These are phyloP conservation scores for Poterioochromonas sp. DNA, from an alignment of 352 stramenopile genomes.

Conservation along the genomic window DNA sequence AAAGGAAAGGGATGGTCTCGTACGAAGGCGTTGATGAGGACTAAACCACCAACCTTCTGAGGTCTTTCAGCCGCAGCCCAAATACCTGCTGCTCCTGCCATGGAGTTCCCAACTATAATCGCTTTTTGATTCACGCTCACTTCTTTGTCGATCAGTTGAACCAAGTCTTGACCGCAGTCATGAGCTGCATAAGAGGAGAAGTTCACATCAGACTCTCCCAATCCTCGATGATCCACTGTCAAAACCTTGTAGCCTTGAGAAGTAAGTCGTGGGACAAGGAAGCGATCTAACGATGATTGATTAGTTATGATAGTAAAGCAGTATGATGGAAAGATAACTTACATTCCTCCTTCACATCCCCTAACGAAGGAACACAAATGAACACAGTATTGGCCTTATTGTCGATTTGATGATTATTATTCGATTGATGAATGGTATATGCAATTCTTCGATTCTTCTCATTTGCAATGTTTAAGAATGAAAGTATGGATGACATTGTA, in stretches of 20 bases:
- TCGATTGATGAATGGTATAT: no score
- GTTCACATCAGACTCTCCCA: not conserved
- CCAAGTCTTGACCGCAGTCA: not conserved
- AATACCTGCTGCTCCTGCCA: not conserved
- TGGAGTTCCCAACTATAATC: not conserved
- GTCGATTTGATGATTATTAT: no score
- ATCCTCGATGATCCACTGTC: not conserved
- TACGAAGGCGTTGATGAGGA: not conserved
- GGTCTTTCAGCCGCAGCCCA: not conserved
- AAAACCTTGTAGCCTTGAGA: not conserved
- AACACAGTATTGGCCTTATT: no score
- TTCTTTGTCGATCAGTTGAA: not conserved
- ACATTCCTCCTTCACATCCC: conserved; percentile 13
- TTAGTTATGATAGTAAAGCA: not conserved
- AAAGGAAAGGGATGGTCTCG: conserved; percentile 1
- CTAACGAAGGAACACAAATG: conserved; percentile 1
- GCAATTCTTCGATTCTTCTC: no score
- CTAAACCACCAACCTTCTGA: not conserved
- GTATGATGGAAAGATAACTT: not conserved
- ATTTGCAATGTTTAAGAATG: no score
- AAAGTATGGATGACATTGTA: no score
- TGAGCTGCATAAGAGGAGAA: not conserved
- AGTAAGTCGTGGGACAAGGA: not conserved
- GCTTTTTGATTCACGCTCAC: not conserved
- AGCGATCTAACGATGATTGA: not conserved